These are phyloP conservation scores for Aspergillus bombycis DNA, from an alignment of 2,329 filamentous ascomycete genomes.

Conservation along the genomic window DNA sequence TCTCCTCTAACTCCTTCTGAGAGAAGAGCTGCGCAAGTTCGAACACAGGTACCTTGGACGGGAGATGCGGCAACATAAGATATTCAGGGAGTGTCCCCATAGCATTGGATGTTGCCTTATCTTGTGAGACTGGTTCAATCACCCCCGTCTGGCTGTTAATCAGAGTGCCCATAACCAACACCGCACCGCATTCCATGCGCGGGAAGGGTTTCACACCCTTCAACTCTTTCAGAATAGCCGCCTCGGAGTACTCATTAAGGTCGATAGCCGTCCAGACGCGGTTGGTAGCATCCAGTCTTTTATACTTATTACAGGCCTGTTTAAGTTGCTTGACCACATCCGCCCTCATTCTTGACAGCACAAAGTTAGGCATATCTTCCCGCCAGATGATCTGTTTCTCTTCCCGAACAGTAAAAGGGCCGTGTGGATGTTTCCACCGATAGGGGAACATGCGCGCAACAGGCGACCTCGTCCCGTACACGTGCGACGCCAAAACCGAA, in stretches of 20 bases:
- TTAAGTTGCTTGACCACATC: conserved; percentile 41
- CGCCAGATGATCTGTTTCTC: conserved; percentile 47
- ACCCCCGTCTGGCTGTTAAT: not conserved
- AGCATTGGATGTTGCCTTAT: not conserved
- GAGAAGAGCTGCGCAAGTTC: conserved; percentile 39
- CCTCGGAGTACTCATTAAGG: conserved; percentile 21
- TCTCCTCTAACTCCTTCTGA: conserved; percentile 30
- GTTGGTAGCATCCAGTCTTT: conserved; percentile 20
- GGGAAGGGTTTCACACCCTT: conserved; percentile 25
- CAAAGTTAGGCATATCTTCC: conserved; percentile 50
- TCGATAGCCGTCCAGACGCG: conserved; percentile 34
- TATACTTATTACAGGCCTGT: conserved; percentile 29
- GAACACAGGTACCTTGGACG: conserved; percentile 41
- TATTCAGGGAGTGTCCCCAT: conserved; percentile 27
- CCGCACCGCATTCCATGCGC: conserved; percentile 35
- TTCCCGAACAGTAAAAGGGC: conserved; percentile 30
- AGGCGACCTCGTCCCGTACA: conserved; percentile 16
- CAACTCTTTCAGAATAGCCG: conserved; percentile 27
- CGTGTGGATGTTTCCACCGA: conserved; percentile 38
- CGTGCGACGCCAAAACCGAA: conserved; percentile 11
- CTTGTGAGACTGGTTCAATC: not conserved
- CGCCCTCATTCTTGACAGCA: conserved; percentile 42
- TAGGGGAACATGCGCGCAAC: conserved; percentile 35
- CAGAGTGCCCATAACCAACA: conserved; percentile 28
- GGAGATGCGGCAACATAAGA: conserved; percentile 32